phyloP scores from a whole-genome alignment of 352 stramenopile species.

The Pythium rishiriense region DNA sequence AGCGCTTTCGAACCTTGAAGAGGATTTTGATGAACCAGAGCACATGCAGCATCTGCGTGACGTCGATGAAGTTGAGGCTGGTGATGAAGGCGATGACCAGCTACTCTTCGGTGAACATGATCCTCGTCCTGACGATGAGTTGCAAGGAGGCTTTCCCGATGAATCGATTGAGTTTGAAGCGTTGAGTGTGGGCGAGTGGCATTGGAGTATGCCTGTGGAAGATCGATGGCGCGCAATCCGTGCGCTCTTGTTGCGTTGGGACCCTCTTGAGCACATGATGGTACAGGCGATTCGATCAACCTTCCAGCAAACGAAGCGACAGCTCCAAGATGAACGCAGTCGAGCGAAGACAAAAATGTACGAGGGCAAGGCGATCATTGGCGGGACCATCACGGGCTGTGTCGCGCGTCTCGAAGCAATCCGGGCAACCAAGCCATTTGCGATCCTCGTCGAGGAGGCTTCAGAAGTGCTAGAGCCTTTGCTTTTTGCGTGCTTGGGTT shows the following conservation, averaged over 20 bases:
- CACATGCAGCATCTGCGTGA: slow-evolving; percentile 84
- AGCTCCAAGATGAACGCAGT: slow-evolving; percentile 62
- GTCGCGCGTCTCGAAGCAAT: slow-evolving; percentile 83
- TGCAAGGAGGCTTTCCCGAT: neutral
- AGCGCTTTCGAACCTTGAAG: slow-evolving; percentile 35
- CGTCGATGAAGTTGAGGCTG: slow-evolving; percentile 60
- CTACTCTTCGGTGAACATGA: slow-evolving; percentile 30
- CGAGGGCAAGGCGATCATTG: slow-evolving; percentile 84
- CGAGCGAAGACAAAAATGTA: slow-evolving; percentile 73
- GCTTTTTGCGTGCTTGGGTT: slow-evolving; percentile 82
- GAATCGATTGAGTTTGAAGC: neutral
- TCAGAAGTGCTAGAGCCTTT: slow-evolving; percentile 87
- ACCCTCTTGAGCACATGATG: slow-evolving; percentile 24
- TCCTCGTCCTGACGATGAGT: neutral
- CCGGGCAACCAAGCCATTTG: slow-evolving; percentile 81
- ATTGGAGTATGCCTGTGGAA: slow-evolving; percentile 69
- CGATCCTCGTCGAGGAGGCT: slow-evolving; percentile 86
- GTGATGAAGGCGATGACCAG: slow-evolving; percentile 36
- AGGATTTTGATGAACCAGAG: slow-evolving; percentile 79
- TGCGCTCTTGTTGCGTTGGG: slow-evolving; percentile 34
- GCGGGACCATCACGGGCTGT: slow-evolving; percentile 86
- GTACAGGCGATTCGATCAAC: slow-evolving; percentile 30
- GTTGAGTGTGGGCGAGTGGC: slow-evolving; percentile 44
- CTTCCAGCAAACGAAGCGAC: slow-evolving; percentile 40
- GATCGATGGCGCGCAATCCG: slow-evolving; percentile 53